A percentile compares a stretch with the other conserved stretches of the same genome.
phyloP scores from a whole-genome alignment of 805 yeast genomes.

The Wickerhamiella occidentalis region DNA sequence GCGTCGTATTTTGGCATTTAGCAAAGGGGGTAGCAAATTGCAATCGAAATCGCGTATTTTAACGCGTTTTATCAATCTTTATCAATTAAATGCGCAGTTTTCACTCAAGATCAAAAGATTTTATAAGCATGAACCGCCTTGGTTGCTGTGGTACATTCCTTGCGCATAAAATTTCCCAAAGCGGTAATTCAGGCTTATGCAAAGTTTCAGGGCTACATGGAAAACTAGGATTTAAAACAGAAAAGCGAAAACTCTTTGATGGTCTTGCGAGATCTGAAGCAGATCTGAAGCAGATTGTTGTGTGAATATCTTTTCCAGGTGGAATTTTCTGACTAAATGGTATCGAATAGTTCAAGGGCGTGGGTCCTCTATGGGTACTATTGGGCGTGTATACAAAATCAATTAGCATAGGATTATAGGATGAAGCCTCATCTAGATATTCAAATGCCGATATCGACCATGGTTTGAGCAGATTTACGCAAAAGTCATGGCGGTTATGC shows the following conservation, averaged over 20 bases:
- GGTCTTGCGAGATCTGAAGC: neutral
- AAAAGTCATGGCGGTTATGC: neutral
- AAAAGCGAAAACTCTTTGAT: neutral
- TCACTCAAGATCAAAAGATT: neutral
- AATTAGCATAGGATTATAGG: neutral
- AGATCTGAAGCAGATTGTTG: neutral
- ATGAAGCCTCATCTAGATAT: neutral
- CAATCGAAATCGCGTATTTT: too few species aligned
- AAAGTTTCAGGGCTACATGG: neutral
- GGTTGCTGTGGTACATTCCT: neutral
- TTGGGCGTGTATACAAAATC: neutral
- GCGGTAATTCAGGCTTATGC: neutral
- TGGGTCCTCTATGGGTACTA: neutral
- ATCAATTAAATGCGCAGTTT: too few species aligned
- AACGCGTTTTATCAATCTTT: too few species aligned
- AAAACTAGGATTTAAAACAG: neutral
- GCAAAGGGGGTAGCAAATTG: too few species aligned
- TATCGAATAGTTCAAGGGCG: neutral
- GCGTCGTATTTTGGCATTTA: too few species aligned
- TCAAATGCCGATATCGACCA: neutral
- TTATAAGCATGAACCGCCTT: neutral
- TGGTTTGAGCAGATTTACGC: neutral
- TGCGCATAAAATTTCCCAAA: neutral
- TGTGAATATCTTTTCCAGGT: neutral
- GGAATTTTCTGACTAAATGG: neutral